Percentiles rank a stretch among this genome's conserved stretches.
Evolutionary conservation across 352 stramenopile species (phyloP).

Genomic region (Phytopythium boreale): DNA sequence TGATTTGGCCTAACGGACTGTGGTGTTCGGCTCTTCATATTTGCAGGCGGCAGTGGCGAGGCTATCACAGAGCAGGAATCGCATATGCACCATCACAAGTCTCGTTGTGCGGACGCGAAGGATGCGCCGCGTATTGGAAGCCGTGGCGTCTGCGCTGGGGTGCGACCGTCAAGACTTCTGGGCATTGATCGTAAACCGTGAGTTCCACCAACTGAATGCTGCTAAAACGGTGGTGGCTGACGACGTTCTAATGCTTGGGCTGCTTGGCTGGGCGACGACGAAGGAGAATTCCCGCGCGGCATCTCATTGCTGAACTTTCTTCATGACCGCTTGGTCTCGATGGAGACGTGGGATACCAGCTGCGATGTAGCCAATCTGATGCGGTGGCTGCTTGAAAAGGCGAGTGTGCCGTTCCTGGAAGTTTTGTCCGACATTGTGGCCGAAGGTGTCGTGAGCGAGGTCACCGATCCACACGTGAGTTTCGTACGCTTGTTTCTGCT

Average conservation of each 20-base stretch:
- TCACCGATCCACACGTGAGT: slow-evolving; percentile 58
- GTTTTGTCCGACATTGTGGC: slow-evolving; percentile 49
- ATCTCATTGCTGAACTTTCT: slow-evolving; percentile 50
- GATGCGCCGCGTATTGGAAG: slow-evolving; percentile 27
- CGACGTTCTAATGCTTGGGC: neutral
- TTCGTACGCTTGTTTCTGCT: neutral
- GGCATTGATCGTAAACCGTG: slow-evolving; percentile 38
- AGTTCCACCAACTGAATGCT: neutral
- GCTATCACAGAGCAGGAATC: neutral
- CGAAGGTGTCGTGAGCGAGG: slow-evolving; percentile 35
- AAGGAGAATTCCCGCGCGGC: slow-evolving; percentile 46
- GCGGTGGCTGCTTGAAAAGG: slow-evolving; percentile 56
- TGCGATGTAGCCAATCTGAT: slow-evolving; percentile 28
- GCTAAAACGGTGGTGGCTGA: neutral
- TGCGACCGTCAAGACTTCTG: slow-evolving; percentile 36
- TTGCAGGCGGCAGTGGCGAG: neutral
- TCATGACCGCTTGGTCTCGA: slow-evolving; percentile 27
- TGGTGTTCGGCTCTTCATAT: neutral
- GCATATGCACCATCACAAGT: slow-evolving; percentile 22
- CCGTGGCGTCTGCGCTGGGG: slow-evolving; percentile 23
- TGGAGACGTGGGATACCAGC: slow-evolving; percentile 32
- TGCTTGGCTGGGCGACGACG: slow-evolving; percentile 4
- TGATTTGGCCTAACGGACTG: neutral
- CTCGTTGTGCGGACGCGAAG: slow-evolving; percentile 33
- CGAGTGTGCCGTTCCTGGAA: slow-evolving; percentile 46